phyloP scores from a whole-genome alignment of 2,329 filamentous ascomycete species.

The Fusarium mexicanum region DNA sequence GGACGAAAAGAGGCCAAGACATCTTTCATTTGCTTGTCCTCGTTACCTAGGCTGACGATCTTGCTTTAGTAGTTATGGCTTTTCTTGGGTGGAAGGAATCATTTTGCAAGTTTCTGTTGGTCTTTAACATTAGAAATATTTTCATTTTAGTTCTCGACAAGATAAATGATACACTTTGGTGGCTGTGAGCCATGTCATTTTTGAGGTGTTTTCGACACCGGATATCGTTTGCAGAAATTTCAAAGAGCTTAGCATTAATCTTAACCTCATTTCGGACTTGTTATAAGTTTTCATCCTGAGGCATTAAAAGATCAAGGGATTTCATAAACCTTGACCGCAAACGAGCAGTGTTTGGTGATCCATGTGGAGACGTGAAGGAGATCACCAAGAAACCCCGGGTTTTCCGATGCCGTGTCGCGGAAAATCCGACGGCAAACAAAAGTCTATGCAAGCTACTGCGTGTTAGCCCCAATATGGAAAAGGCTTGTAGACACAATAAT shows the following conservation, averaged over 20 bases:
- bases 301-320: accelerated
- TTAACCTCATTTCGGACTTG: accelerated
- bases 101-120: accelerated
- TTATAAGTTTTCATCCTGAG: accelerated
- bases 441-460: too few species aligned
- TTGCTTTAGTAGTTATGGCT: background rate
- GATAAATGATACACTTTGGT: accelerated
- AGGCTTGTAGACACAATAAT: accelerated
- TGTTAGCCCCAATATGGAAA: background rate
- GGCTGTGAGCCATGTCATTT: too few species aligned
- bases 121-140: accelerated
- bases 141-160: accelerated
- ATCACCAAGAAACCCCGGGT: background rate
- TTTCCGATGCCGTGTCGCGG: background rate
- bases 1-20: accelerated
- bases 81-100: background rate
- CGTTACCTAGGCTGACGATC: background rate
- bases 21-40: background rate
- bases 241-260: too few species aligned
- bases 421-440: background rate
- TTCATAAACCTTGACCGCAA: background rate
- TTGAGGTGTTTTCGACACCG: background rate
- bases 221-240: background rate
- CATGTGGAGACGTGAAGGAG: background rate
- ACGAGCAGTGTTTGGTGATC: background rate